Percentiles rank a stretch among this genome's conserved stretches.
Evolutionary conservation across 1,284 basidiomycete species (phyloP).

Genomic region (Cystobasidium slooffiae): DNA sequence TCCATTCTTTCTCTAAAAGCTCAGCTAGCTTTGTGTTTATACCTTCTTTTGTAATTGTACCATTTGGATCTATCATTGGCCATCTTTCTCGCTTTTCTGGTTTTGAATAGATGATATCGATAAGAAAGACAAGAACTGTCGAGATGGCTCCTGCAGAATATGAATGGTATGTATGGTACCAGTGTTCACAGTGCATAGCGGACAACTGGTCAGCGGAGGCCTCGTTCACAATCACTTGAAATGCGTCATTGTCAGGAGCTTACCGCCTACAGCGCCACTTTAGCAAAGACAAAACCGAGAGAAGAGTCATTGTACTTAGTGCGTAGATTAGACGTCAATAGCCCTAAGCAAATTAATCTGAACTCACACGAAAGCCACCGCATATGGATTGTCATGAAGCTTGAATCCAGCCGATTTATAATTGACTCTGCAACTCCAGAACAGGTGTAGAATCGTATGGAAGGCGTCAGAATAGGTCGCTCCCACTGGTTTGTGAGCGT

Average conservation of each 20-base stretch:
- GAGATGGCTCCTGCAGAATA: slow-evolving; percentile 13
- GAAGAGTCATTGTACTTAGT: too few species aligned
- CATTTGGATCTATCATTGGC: slow-evolving; percentile 20
- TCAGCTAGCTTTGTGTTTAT: neutral
- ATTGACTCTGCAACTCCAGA: neutral
- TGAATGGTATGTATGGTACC: too few species aligned
- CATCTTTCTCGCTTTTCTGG: slow-evolving; percentile 17
- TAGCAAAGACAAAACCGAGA: too few species aligned
- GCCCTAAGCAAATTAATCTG: neutral
- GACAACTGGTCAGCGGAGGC: neutral
- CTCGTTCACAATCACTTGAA: neutral
- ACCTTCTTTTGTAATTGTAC: slow-evolving; percentile 7
- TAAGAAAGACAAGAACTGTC: slow-evolving; percentile 22
- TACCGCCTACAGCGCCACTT: slow-evolving; percentile 17
- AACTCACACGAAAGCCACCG: slow-evolving; percentile 21
- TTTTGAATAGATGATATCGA: slow-evolving; percentile 20
- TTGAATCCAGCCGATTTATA: slow-evolving; percentile 1
- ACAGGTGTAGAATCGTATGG: too few species aligned
- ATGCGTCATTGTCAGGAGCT: neutral
- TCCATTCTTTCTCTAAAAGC: neutral
- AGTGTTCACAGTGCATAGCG: neutral
- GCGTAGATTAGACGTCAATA: neutral
- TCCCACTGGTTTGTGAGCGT: too few species aligned
- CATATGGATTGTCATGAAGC: slow-evolving; percentile 13
- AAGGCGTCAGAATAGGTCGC: too few species aligned